These are phyloP conservation scores for Phytophthora niederhauseri DNA, from an alignment of 352 stramenopile species.

Conservation along the genomic window DNA sequence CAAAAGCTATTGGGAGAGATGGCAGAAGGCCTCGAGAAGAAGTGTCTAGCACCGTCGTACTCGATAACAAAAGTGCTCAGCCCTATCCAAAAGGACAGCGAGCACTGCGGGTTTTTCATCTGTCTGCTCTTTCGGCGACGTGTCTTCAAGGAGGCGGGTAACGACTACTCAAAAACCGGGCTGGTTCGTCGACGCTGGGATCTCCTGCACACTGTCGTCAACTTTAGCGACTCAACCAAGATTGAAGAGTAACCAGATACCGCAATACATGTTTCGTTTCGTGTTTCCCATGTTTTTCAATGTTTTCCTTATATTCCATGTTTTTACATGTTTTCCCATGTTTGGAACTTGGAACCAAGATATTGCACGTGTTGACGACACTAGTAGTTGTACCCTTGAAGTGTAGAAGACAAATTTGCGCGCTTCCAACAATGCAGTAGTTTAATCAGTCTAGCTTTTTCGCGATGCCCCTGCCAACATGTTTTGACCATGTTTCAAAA, in stretches of 20 bases:
- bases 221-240: neutral
- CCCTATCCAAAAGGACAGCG: neutral
- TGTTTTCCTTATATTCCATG: too few relatives aligned
- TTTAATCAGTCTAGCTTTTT: too few relatives aligned
- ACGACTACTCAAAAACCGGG: neutral
- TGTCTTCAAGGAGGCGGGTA: neutral
- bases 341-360: too few relatives aligned
- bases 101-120: neutral
- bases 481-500: too few relatives aligned
- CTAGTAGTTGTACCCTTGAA: too few relatives aligned
- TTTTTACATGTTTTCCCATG: too few relatives aligned
- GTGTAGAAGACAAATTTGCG: too few relatives aligned
- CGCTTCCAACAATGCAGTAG: too few relatives aligned
- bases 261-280: too few relatives aligned
- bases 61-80: neutral
- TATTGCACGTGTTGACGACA: too few relatives aligned
- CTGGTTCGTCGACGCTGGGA: neutral
- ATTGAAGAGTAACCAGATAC: neutral
- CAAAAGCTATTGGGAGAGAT: slow-evolving; percentile 2
- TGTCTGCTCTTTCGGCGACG: neutral
- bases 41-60: neutral
- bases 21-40: neutral
- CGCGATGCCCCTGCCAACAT: too few relatives aligned
- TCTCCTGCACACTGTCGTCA: neutral
- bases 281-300: too few relatives aligned